Evolutionary conservation across 306 rosid genomes (phyloP).

Genomic region (Dalbergia cochinchinensis): DNA sequence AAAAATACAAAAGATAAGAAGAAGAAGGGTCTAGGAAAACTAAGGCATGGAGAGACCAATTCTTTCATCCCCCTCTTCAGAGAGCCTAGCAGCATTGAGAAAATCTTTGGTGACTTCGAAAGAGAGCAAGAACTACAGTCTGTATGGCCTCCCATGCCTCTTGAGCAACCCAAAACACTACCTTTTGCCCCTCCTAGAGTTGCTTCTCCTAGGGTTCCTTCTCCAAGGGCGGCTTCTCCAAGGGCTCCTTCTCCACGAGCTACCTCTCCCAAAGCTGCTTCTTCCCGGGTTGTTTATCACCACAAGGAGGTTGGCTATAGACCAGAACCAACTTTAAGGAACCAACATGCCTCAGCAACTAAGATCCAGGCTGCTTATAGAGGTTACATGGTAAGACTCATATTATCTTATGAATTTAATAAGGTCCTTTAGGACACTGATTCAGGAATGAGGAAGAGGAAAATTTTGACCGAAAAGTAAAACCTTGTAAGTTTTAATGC

Average conservation of each 20-base stretch:
- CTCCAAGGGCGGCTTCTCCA: conserved; percentile 61
- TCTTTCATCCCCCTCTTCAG: conserved; percentile 91
- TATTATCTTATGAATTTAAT: conserved; percentile 26
- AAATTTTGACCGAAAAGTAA: background rate
- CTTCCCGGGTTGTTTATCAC: conserved; percentile 63
- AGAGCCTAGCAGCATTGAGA: conserved; percentile 97
- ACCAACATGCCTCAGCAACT: conserved; percentile 87
- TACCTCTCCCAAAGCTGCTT: conserved; percentile 64
- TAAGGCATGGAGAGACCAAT: conserved; percentile 81
- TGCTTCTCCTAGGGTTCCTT: conserved; percentile 66
- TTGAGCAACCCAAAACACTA: conserved; percentile 72
- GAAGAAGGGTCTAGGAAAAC: conserved; percentile 79
- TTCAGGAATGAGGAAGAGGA: background rate
- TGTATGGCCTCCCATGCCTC: conserved; percentile 72
- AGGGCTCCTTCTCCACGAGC: conserved; percentile 56
- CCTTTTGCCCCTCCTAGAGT: conserved; percentile 69
- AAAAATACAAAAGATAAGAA: conserved; percentile 77
- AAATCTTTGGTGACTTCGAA: conserved; percentile 92
- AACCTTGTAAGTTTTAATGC: background rate
- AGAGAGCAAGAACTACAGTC: conserved; percentile 81
- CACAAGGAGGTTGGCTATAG: conserved; percentile 67
- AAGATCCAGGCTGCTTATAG: conserved; percentile 89
- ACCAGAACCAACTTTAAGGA: conserved; percentile 81
- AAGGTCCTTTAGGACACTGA: background rate
- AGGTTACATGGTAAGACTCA: conserved; percentile 80